Evolutionary conservation across 2,329 filamentous ascomycete species (phyloP).

Genomic region (Nannizzia gypsea): DNA sequence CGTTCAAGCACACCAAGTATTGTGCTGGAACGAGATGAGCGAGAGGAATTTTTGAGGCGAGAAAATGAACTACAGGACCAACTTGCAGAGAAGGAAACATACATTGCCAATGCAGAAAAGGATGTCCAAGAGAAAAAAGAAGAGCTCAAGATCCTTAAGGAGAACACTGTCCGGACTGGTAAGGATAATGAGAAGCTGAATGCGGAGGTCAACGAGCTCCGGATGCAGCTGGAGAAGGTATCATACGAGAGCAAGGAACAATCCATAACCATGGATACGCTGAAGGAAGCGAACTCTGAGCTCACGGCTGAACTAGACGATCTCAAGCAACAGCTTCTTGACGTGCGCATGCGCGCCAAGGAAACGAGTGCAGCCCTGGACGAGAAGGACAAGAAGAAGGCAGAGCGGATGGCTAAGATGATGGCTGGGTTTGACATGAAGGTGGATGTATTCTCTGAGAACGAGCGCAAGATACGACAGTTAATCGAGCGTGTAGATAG

Average conservation of each 20-base stretch:
- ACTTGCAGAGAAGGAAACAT: constrained; percentile 80
- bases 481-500: constrained; percentile 74
- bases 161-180: constrained; percentile 67
- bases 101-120: constrained; percentile 67
- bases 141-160: constrained; percentile 73
- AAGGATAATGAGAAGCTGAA: constrained; percentile 85
- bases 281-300: constrained; percentile 92
- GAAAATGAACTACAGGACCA: constrained; percentile 98
- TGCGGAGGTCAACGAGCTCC: constrained; percentile 78
- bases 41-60: constrained; percentile 84
- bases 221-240: constrained; percentile 93
- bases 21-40: constrained; percentile 86
- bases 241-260: constrained; percentile 95
- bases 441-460: constrained; percentile 83
- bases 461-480: constrained; percentile 72
- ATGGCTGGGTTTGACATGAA: constrained; percentile 97
- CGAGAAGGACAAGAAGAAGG: constrained; percentile 97
- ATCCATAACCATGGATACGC: constrained; percentile 90
- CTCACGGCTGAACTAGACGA: constrained; percentile 87
- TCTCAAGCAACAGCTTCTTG: constrained; percentile 87
- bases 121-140: constrained; percentile 71
- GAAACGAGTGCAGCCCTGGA: constrained; percentile 81
- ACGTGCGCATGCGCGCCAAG: constrained; percentile 93
- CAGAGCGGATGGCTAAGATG: constrained; percentile 99
- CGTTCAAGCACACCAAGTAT: constrained; percentile 77